Percentiles rank a stretch among this genome's conserved stretches.
These are phyloP conservation scores for Aphanomyces cochlioides DNA, from an alignment of 352 stramenopile species.

Conservation along the genomic window DNA sequence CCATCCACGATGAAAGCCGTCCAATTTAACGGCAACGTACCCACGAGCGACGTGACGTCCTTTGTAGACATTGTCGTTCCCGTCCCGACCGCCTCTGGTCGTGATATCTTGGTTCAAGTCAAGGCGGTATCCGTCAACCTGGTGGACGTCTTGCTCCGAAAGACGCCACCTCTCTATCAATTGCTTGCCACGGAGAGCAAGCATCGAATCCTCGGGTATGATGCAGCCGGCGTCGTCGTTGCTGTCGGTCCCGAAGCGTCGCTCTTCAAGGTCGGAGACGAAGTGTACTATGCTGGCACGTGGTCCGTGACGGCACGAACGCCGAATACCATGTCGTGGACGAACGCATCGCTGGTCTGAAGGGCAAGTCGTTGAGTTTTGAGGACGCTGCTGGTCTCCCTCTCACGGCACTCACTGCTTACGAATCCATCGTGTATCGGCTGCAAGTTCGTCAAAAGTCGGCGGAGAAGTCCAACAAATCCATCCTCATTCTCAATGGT, in stretches of 20 bases:
- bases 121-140: not conserved
- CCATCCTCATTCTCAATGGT: conserved; percentile 4
- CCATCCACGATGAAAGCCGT: not conserved
- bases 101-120: not conserved
- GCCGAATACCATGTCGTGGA: conserved; percentile 18
- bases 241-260: conserved; percentile 12
- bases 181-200: not conserved
- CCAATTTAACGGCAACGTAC: not conserved
- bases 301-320: conserved; percentile 17
- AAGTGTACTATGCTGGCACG: conserved; percentile 25
- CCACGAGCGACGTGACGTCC: not conserved
- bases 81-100: not conserved
- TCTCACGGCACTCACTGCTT: conserved; percentile 17
- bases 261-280: conserved; percentile 25
- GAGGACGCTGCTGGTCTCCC: conserved; percentile 14
- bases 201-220: conserved; percentile 19
- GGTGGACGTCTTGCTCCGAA: not conserved
- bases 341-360: conserved; percentile 3
- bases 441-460: not conserved
- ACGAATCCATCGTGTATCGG: conserved; percentile 13
- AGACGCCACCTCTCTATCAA: too few species aligned
- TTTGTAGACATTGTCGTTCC: not conserved
- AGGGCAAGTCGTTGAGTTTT: conserved; percentile 3
- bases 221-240: conserved; percentile 22
- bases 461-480: conserved; percentile 7